phyloP scores from a whole-genome alignment of 164 flowering plant species.

The Vitis cinerea region DNA sequence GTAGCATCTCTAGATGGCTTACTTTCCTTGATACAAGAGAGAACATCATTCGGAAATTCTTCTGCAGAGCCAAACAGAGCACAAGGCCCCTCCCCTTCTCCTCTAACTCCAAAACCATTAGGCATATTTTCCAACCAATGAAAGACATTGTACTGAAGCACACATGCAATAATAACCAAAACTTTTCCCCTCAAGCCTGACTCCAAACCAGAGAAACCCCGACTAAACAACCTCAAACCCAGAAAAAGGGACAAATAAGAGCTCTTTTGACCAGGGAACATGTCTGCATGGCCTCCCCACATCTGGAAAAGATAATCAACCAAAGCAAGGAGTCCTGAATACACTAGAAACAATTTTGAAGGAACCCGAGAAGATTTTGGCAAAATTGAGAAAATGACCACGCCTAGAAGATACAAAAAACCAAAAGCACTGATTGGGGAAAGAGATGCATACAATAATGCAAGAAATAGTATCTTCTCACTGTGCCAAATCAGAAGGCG shows the following conservation, averaged over 20 bases:
- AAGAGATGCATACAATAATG: constrained; percentile 73
- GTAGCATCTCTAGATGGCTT: constrained; percentile 20
- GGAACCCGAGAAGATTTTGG: constrained; percentile 71
- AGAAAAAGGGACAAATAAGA: constrained; percentile 44
- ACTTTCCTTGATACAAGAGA: constrained; percentile 28
- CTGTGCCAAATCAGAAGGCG: constrained; percentile 73
- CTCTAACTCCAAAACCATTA: constrained; percentile 18
- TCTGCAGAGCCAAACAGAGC: constrained; percentile 49
- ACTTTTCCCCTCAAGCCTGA: constrained; percentile 73
- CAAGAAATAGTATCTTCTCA: constrained; percentile 55
- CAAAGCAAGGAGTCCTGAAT: constrained; percentile 55
- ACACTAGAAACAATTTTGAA: constrained; percentile 59
- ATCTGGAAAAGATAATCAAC: constrained; percentile 77
- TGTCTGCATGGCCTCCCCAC: constrained; percentile 62
- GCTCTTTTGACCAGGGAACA: constrained; percentile 77
- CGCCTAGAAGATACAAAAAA: constrained; percentile 66
- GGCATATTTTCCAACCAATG: constrained; percentile 72
- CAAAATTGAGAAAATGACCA: constrained; percentile 52
- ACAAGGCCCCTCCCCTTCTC: constrained; percentile 73
- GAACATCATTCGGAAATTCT: constrained; percentile 22
- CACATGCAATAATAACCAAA: constrained; percentile 69
- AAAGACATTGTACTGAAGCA: constrained; percentile 73
- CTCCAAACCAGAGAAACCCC: constrained; percentile 71
- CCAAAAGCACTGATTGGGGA: constrained; percentile 83
- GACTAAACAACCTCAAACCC: constrained; percentile 52